Evolutionary conservation across 1,284 basidiomycete genomes (phyloP).

Genomic region (Polyporus tsugae): DNA sequence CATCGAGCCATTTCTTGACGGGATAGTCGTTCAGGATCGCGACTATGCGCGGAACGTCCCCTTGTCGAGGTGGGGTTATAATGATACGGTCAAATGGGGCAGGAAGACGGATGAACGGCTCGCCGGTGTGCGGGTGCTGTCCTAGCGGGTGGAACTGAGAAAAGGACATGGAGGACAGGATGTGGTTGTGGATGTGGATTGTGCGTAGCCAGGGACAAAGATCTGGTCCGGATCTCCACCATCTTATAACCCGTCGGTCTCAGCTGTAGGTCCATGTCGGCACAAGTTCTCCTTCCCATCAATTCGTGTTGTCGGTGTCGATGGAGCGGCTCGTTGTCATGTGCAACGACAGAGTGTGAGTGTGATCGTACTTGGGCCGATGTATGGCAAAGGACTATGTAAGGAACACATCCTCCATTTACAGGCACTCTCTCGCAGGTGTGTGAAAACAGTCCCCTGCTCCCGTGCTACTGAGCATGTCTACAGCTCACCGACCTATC

Average conservation of each 20-base stretch:
- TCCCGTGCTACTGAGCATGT: conserved; percentile 1
- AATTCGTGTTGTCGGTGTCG: conserved; percentile 4
- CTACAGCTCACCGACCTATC: conserved; percentile 9
- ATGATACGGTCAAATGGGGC: conserved; percentile 60
- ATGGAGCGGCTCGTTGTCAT: conserved; percentile 24
- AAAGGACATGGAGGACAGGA: conserved; percentile 24
- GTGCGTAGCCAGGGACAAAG: conserved; percentile 2
- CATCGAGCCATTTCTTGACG: conserved; percentile 54
- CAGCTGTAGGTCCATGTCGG: conserved; percentile 18
- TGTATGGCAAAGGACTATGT: conserved; percentile 16
- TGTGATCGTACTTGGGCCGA: conserved; percentile 8
- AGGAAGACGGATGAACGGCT: conserved; percentile 39
- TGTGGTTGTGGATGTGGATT: conserved; percentile 1
- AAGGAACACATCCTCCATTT: conserved; percentile 11
- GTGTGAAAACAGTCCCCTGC: conserved; percentile 7
- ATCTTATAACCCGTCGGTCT: conserved; percentile 7
- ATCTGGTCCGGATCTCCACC: neutral
- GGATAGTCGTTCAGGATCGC: conserved; percentile 58
- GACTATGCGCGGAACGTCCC: conserved; percentile 49
- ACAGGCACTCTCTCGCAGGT: conserved; percentile 9
- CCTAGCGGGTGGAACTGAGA: conserved; percentile 35
- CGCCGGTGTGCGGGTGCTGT: conserved; percentile 36
- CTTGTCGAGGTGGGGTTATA: conserved; percentile 61
- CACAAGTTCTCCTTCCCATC: conserved; percentile 18
- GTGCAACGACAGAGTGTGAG: conserved; percentile 17